A percentile compares a stretch with the other conserved stretches of the same genome.
Conservation (phyloP, 2,329 filamentous ascomycete species). For the Cladosporium cucumerinum region DNA sequence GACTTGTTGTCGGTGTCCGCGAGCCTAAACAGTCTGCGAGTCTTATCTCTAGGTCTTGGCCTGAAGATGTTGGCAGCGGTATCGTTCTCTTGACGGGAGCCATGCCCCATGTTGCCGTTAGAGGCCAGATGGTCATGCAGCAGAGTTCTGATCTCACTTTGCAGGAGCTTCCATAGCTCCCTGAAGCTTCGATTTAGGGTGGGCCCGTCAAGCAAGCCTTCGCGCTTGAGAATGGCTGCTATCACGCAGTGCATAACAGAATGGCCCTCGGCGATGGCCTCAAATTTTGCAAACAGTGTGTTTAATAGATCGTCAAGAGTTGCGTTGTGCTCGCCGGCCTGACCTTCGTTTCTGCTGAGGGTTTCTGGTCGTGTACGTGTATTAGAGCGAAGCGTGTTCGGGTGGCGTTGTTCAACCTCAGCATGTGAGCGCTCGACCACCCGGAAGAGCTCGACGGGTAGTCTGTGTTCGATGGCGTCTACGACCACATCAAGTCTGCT, state of each 20-base stretch:
- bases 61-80: constrained; percentile 52
- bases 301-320: constrained; percentile 89
- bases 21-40: constrained; percentile 76
- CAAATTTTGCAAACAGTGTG: constrained; percentile 93
- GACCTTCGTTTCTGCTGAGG: constrained; percentile 19
- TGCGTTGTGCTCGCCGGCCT: constrained; percentile 51
- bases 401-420: constrained; percentile 89
- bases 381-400: constrained; percentile 64
- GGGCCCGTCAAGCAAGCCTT: constrained; percentile 61
- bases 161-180: constrained; percentile 95
- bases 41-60: constrained; percentile 47
- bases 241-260: constrained; percentile 91
- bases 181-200: constrained; percentile 83
- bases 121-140: constrained; percentile 95
- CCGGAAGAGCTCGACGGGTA: constrained; percentile 89
- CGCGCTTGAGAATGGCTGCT: constrained; percentile 77
- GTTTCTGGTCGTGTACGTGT: constrained; percentile 20
- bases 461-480: constrained; percentile 83
- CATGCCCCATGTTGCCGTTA: constrained; percentile 69
- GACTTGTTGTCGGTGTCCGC: constrained; percentile 80
- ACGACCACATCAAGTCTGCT: constrained; percentile 81
- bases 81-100: constrained; percentile 49
- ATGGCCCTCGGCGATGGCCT: constrained; percentile 93
- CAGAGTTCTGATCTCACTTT: constrained; percentile 93
- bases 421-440: constrained; percentile 94